Percentiles rank a stretch among this genome's conserved stretches.
Conservation (phyloP, 148 eudicot species). For the Camellia lanceoleosa region DNA sequence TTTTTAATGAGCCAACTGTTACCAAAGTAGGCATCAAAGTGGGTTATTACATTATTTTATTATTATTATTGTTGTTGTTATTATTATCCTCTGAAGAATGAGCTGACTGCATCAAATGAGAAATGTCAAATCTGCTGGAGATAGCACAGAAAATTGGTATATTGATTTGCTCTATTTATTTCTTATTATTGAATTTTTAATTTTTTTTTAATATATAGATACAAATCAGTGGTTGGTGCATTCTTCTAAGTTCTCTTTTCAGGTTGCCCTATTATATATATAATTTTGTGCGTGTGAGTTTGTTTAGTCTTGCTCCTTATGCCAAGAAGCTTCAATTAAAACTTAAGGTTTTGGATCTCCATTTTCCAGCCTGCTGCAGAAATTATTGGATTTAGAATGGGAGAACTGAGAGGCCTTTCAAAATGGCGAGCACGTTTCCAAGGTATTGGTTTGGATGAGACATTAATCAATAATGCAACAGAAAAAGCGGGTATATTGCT, state of each 20-base stretch:
- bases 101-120: not conserved
- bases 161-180: not conserved
- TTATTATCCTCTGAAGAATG: not conserved
- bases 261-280: not conserved
- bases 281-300: not conserved
- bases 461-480: conserved; percentile 64
- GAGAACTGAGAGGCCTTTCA: conserved; percentile 93
- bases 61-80: too few relatives aligned
- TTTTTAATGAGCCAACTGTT: not conserved
- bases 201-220: not conserved
- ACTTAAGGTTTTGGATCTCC: not conserved
- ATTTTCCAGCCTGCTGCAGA: conserved; percentile 89
- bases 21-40: too few relatives aligned
- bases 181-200: not conserved
- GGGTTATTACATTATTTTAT: too few relatives aligned
- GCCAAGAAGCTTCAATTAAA: not conserved
- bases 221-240: not conserved
- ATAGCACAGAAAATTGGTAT: not conserved
- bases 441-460: conserved; percentile 82
- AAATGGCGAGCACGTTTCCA: conserved; percentile 93
- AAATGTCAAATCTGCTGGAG: not conserved
- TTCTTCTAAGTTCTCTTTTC: conserved; percentile 2
- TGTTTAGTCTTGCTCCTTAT: not conserved
- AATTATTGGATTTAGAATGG: conserved; percentile 87
- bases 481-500: conserved; percentile 88